These are phyloP conservation scores for Saccharum officinarum DNA, from an alignment of 176 grass and related monocot genomes.

Conservation along the genomic window DNA sequence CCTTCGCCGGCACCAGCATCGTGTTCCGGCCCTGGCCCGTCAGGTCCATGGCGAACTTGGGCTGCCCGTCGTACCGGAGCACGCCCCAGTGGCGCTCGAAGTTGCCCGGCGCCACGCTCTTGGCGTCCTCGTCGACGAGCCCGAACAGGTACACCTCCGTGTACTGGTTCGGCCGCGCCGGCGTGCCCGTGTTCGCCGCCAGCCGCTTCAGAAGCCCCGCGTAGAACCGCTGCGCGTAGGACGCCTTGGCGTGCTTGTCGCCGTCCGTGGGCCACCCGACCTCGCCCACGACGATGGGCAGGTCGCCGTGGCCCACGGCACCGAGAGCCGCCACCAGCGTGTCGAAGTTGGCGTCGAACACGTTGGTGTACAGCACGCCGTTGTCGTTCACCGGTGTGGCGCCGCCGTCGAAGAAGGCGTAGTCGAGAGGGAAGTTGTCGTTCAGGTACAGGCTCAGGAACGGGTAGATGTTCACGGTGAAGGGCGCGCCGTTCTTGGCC, in stretches of 20 bases:
- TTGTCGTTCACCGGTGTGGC: constrained; percentile 58
- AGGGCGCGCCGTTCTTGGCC: constrained; percentile 57
- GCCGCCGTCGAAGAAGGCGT: constrained; percentile 75
- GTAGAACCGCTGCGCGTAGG: constrained; percentile 75
- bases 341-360: constrained; percentile 89
- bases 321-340: constrained; percentile 67
- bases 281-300: constrained; percentile 69
- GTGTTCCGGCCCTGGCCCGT: constrained; percentile 47
- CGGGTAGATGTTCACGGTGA: constrained; percentile 94
- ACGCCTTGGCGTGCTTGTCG: constrained; percentile 53
- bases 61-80: constrained; percentile 73
- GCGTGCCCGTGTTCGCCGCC: constrained; percentile 49
- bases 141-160: constrained; percentile 73
- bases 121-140: constrained; percentile 73
- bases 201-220: constrained; percentile 56
- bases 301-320: constrained; percentile 35
- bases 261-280: constrained; percentile 86
- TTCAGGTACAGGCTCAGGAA: constrained; percentile 79
- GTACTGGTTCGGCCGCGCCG: constrained; percentile 53
- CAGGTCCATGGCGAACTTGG: constrained; percentile 64
- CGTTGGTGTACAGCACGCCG: constrained; percentile 65
- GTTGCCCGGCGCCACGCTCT: constrained; percentile 63
- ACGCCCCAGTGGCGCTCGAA: constrained; percentile 91
- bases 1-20: constrained; percentile 42
- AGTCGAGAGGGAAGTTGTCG: constrained; percentile 69